A percentile compares a stretch with the other conserved stretches of the same genome.
These are phyloP conservation scores for Aspergillus japonicus DNA, from an alignment of 2,329 filamentous ascomycete species.

Conservation along the genomic window DNA sequence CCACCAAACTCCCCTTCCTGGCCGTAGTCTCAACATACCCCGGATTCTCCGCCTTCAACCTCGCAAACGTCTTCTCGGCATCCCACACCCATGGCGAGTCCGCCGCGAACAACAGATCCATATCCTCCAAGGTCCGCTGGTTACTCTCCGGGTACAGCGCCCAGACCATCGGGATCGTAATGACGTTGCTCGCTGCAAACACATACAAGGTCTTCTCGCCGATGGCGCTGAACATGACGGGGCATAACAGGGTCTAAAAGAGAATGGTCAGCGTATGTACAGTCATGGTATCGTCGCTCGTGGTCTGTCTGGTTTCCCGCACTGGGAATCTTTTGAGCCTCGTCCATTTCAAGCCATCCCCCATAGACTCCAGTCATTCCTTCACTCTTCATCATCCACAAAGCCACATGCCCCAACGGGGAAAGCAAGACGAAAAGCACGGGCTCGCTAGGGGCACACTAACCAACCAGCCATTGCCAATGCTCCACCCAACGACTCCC, in stretches of 20 bases:
- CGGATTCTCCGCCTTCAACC: slow-evolving; percentile 62
- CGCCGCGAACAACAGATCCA: slow-evolving; percentile 69
- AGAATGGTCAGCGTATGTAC: slow-evolving; percentile 17
- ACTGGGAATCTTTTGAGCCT: no score
- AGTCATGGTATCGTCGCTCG: background rate
- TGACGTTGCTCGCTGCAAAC: slow-evolving; percentile 66
- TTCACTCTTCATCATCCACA: no score
- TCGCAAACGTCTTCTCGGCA: slow-evolving; percentile 63
- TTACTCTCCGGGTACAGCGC: slow-evolving; percentile 72
- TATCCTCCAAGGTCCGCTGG: slow-evolving; percentile 71
- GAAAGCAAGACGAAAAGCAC: slow-evolving; percentile 8
- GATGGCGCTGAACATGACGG: slow-evolving; percentile 63
- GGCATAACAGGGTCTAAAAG: slow-evolving; percentile 49
- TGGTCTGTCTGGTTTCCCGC: no score
- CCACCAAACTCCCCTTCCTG: slow-evolving; percentile 30
- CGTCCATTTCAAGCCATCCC: no score
- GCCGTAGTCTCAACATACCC: slow-evolving; percentile 44
- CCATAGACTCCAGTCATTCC: no score
- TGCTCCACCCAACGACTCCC: slow-evolving; percentile 73
- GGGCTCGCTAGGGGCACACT: slow-evolving; percentile 20
- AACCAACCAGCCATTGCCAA: slow-evolving; percentile 68
- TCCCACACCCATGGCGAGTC: slow-evolving; percentile 70
- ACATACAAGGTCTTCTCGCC: slow-evolving; percentile 72
- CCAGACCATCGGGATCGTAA: slow-evolving; percentile 69
- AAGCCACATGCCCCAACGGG: no score